Evolutionary conservation across 208 protist genomes (phyloP).

Genomic region (Wallacemonas collosoma): DNA sequence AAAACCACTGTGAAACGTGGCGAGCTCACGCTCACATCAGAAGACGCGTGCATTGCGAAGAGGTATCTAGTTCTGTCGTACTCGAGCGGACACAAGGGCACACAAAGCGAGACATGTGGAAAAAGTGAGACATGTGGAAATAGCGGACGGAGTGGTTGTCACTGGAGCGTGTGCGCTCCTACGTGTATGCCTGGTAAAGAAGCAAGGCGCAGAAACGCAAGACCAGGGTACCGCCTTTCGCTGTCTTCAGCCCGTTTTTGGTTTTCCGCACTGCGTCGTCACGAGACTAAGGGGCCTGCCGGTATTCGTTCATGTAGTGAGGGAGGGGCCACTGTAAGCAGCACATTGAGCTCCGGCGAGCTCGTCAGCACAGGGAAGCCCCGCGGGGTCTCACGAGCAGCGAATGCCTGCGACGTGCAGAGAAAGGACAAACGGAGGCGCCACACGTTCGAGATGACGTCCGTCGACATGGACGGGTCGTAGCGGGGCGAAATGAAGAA

Average conservation of each 20-base stretch:
- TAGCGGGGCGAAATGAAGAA: constrained; percentile 12
- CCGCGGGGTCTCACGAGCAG: constrained; percentile 20
- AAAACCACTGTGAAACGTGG: too few relatives aligned
- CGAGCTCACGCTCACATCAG: too few relatives aligned
- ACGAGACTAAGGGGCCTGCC: not conserved
- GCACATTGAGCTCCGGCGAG: constrained; percentile 37
- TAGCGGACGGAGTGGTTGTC: too few relatives aligned
- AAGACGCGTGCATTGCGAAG: too few relatives aligned
- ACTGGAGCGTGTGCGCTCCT: too few relatives aligned
- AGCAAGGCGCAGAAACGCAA: too few relatives aligned
- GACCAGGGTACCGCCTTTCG: too few relatives aligned
- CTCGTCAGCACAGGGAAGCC: constrained; percentile 8
- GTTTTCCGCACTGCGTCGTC: not conserved
- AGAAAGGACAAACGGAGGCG: constrained; percentile 3
- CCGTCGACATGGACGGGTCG: not conserved
- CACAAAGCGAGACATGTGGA: too few relatives aligned
- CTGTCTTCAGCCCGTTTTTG: not conserved
- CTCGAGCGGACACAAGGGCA: too few relatives aligned
- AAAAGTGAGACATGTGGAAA: too few relatives aligned
- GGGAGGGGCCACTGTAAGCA: constrained; percentile 40
- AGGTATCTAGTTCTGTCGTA: too few relatives aligned
- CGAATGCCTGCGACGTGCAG: constrained; percentile 3
- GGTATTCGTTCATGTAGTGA: constrained; percentile 15
- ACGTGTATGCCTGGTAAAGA: too few relatives aligned
- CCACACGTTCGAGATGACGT: constrained; percentile 13